Percentiles rank a stretch among this genome's conserved stretches.
Conservation (phyloP, 2,329 filamentous ascomycete genomes). For the Basipetospora chlamydospora region DNA sequence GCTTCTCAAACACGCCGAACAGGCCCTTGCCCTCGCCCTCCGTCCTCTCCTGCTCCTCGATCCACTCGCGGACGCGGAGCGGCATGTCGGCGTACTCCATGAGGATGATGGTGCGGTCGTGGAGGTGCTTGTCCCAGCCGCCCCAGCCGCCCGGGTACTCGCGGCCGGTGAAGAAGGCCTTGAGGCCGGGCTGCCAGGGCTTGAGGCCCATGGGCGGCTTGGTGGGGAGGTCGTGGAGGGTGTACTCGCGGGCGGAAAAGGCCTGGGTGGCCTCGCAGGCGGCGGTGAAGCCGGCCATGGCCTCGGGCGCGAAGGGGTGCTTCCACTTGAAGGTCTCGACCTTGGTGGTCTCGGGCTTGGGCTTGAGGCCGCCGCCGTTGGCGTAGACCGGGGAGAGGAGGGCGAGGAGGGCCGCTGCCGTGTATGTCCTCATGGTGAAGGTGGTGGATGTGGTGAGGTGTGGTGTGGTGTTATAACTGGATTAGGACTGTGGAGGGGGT, state of each 20-base stretch:
- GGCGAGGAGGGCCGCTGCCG: constrained; percentile 2
- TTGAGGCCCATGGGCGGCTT: constrained; percentile 22
- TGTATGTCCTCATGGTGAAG: background rate
- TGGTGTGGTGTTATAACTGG: too few relatives aligned
- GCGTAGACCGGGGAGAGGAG: constrained; percentile 9
- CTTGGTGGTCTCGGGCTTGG: constrained; percentile 17
- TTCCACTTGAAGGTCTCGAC: constrained; percentile 25
- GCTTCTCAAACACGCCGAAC: constrained; percentile 26
- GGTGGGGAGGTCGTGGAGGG: constrained; percentile 26
- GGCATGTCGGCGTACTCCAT: constrained; percentile 32
- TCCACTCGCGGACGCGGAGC: constrained; percentile 29
- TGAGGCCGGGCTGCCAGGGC: constrained; percentile 24
- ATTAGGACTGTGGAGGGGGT: background rate
- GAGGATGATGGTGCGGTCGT: constrained; percentile 29
- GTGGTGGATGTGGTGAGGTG: background rate
- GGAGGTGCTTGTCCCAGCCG: constrained; percentile 35
- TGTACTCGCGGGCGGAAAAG: constrained; percentile 25
- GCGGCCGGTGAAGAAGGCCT: constrained; percentile 22
- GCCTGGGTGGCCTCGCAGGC: constrained; percentile 19
- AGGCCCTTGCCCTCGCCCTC: constrained; percentile 21
- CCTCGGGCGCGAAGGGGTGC: constrained; percentile 21
- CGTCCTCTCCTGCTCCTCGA: constrained; percentile 25
- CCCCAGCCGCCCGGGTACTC: constrained; percentile 37
- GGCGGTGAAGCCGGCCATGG: constrained; percentile 17
- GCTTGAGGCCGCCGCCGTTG: constrained; percentile 14